phyloP scores from a whole-genome alignment of 208 protist species.

The Wallacemonas sp. region DNA sequence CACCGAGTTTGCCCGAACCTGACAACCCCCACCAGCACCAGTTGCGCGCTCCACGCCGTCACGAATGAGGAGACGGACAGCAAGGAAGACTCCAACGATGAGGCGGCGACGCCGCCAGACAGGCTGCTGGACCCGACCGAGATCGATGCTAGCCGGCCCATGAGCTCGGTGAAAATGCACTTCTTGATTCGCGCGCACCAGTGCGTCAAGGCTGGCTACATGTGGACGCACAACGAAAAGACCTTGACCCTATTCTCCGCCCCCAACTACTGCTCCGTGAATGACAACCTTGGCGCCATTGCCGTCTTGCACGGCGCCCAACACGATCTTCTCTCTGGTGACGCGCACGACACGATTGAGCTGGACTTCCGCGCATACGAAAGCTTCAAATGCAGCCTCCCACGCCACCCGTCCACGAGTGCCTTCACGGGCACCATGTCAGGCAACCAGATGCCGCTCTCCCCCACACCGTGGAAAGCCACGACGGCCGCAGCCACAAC shows the following conservation, averaged over 20 bases:
- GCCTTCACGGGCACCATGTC: slow-evolving; percentile 1
- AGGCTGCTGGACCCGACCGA: neutral
- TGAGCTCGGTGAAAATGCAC: slow-evolving; percentile 76
- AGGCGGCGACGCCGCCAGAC: neutral
- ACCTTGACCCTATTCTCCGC: slow-evolving; percentile 84
- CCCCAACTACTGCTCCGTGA: slow-evolving; percentile 85
- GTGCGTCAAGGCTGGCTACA: slow-evolving; percentile 89
- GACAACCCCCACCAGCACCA: neutral
- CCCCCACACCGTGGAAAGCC: neutral
- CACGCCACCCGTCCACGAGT: slow-evolving; percentile 9
- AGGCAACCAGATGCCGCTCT: neutral
- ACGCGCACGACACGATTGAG: slow-evolving; percentile 36
- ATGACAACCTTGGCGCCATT: slow-evolving; percentile 72
- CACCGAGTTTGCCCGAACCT: neutral
- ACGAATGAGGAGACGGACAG: slow-evolving; percentile 3
- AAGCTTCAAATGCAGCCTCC: slow-evolving; percentile 24
- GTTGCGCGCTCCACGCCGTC: neutral
- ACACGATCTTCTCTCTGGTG: slow-evolving; percentile 25
- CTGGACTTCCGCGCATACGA: slow-evolving; percentile 77
- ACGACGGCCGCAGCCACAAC: neutral
- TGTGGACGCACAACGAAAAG: slow-evolving; percentile 50
- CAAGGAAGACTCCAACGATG: slow-evolving; percentile 6
- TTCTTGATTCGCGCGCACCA: slow-evolving; percentile 93
- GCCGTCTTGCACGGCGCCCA: slow-evolving; percentile 52
- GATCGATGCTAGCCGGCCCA: slow-evolving; percentile 7